phyloP scores from a whole-genome alignment of 2,329 filamentous ascomycete species.

The Aphanoascus verrucosus region DNA sequence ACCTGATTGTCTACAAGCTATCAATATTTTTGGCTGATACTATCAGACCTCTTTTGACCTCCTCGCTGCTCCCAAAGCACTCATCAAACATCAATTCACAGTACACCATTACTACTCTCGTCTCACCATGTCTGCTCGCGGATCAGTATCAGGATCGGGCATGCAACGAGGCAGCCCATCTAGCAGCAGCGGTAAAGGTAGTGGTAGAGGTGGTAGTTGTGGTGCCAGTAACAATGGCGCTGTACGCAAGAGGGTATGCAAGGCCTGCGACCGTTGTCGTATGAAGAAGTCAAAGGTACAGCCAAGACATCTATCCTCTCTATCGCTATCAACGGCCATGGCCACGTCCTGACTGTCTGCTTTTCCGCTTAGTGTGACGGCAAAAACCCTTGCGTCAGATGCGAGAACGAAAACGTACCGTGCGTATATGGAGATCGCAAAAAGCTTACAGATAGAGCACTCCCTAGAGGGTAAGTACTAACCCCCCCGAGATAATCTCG shows the following conservation, averaged over 20 bases:
- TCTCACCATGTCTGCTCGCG: no score
- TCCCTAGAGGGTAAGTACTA: conserved; percentile 53
- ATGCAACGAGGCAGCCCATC: not conserved
- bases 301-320: not conserved
- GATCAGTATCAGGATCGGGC: no score
- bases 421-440: conserved; percentile 57
- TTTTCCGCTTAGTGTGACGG: conserved; percentile 46
- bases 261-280: conserved; percentile 55
- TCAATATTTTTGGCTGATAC: no score
- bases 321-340: not conserved
- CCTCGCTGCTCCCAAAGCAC: no score
- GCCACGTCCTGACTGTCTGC: conserved; percentile 12
- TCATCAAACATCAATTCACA: no score
- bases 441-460: conserved; percentile 56
- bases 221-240: conserved; percentile 23
- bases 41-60: no score
- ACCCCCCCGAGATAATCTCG: conserved; percentile 6
- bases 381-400: conserved; percentile 49
- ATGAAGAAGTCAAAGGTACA: conserved; percentile 56
- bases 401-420: conserved; percentile 53
- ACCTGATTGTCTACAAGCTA: not conserved
- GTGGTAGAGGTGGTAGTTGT: not conserved
- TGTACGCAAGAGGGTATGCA: conserved; percentile 49
- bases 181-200: not conserved
- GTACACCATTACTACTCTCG: no score